phyloP scores from a whole-genome alignment of 1,139 yeast species.

The Pichia sp. region DNA sequence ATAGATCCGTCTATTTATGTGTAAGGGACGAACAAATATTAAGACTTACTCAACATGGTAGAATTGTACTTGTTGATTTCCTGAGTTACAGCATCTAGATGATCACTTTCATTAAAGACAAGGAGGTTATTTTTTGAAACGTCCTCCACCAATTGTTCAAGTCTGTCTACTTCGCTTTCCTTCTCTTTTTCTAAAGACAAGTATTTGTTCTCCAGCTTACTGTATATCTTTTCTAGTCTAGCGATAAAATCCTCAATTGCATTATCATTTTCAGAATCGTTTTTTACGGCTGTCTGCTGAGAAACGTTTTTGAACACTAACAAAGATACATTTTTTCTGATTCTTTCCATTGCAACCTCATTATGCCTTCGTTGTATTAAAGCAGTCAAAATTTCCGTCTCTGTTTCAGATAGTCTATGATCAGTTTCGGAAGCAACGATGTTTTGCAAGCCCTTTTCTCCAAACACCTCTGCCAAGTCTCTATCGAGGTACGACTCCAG shows the following conservation, averaged over 20 bases:
- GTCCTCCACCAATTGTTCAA: neutral
- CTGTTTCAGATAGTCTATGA: slow-evolving; percentile 2
- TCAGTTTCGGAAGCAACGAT: slow-evolving; percentile 3
- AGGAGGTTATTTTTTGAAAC: neutral
- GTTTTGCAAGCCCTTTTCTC: slow-evolving; percentile 6
- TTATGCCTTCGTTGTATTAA: slow-evolving; percentile 11
- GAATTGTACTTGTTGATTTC: slow-evolving; percentile 1
- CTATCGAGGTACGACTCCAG: slow-evolving; percentile 13
- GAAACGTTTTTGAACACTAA: slow-evolving; percentile 4
- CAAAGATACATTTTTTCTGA: slow-evolving; percentile 2
- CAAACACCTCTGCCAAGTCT: slow-evolving; percentile 12
- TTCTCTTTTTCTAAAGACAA: neutral
- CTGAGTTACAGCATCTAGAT: neutral
- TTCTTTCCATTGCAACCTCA: slow-evolving; percentile 5
- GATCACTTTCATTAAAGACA: neutral
- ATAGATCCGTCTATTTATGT: slow-evolving; percentile 28
- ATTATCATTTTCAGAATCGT: neutral
- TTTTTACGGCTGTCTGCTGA: neutral
- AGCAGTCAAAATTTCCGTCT: slow-evolving; percentile 1
- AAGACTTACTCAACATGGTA: neutral
- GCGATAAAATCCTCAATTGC: slow-evolving; percentile 5
- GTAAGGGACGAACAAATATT: neutral
- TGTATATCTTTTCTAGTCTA: slow-evolving; percentile 5
- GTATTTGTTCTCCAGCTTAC: neutral
- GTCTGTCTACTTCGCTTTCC: neutral